Base-by-base conservation (phyloP, 2,329 filamentous ascomycete genomes). In the Exophiala sp. region DNA sequence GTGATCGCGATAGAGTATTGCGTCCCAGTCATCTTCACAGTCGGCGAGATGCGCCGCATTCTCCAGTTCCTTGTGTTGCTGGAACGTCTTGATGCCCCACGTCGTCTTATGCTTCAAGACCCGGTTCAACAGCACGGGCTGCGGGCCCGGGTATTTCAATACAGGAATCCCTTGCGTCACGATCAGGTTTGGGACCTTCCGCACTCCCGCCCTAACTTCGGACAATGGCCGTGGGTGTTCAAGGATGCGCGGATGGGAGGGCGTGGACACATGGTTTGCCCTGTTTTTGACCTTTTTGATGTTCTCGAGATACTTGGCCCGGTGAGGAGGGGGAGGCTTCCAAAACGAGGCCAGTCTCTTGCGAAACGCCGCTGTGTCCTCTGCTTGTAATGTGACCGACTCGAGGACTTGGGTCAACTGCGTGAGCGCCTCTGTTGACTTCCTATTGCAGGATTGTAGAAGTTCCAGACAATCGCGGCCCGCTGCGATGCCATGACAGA, bases 71-170 rank as follows among this genome's bases (percentile, higher is more conserved):
- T 67, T 57, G 11, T 65, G 65, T 27, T 62, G 62, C 34, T 64
- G 58, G 29, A 69, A 64, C 22, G 62, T 58, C 8, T 63, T 63
- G 61, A 64, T 64, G 16, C 69, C 65, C 16, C 59, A 64, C 8
- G 60, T 59, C 14, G 69, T 60, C 43, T 69, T 70, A 23, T 56
- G 60, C 39, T 63, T 63, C 46, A 73, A 60, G 1, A 69, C 60
- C 3, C 64, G 58, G 40, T 66, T 70, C 19, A 73, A 52, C 44
- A 63, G 65, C 51, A 61, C 63, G 7, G 70, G 69, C 44, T 71
- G 68, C 1, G 70, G 70, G 41, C 73, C 73, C 43, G 70, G 70
- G 43, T 71, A 70, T 42, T 69, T 67, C 40, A 73, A 57, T 37
- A 72, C 66, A 2, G 70, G 70, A 9, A 73, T 48, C 11, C 55